Base-by-base conservation (phyloP, 1,284 basidiomycete genomes). In the Apiotrichum montevideense region DNA sequence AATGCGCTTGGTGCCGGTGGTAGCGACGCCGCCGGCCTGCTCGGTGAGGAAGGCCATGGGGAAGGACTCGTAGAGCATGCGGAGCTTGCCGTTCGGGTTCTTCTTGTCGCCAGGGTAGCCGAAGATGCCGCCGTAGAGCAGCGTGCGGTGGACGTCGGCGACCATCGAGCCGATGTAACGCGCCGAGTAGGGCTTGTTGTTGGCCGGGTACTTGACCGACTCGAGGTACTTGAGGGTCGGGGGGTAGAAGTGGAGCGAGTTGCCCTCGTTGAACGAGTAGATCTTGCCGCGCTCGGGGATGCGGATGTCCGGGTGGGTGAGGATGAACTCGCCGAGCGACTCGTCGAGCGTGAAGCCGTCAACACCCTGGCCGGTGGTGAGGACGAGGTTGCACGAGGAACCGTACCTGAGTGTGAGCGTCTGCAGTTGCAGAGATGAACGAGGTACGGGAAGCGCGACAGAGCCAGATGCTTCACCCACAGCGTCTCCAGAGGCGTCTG, bases 161-260 rank as follows among this genome's bases (percentile, higher is more conserved):
- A 98, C 96, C 96, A 99, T 99, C 62, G 92, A 96, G 35, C 94
- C 96, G 72, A 99, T 98, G 79, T 98, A 98, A 56, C 96, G 85
- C 57, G 91, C 87, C 63, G 87, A 90, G 76, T 95, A 95, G 1
- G 93, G 93, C 65, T 77, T 77, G 53, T 85, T 86, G 52, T 82
- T 76, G 45, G 61, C 60, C 9, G 92, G 91, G 79, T 81, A 95
- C 79, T 99, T 99, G 84, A 99, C 91, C 66, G 87, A 90, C 64
- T 96, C 87, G 63, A 99, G 84, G 80, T 98, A 98, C 59, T 87
- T 84, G 65, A 80, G 79, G 53, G 90, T 88, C 13, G 90, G 90
- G 52, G 85, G 80, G 79, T 96, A 82, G 82, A 96, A 98, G 80
- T 93, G 94, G 82, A 88, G 82, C 54, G 90, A 85, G 80, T 98